A percentile compares a stretch with the other conserved stretches of the same genome.
phyloP scores from a whole-genome alignment of 768 basidiomycete species.

The Boletales sp. region DNA sequence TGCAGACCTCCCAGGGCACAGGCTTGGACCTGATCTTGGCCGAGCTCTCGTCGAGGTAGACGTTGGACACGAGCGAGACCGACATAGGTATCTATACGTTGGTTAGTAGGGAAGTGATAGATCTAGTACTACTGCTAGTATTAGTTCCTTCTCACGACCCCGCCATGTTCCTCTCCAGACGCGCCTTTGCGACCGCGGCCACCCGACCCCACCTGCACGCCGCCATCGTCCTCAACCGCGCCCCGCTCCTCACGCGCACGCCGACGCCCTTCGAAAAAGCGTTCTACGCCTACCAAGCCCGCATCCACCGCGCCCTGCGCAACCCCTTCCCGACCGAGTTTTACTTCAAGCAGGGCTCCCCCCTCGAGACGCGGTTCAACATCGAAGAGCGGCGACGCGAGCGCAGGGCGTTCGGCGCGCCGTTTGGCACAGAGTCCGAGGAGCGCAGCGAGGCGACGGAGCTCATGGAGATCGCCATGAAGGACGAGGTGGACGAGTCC shows the following conservation, averaged over 20 bases:
- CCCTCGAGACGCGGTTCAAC: slow-evolving; percentile 77
- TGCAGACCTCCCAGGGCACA: slow-evolving; percentile 90
- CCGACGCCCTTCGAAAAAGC: slow-evolving; percentile 73
- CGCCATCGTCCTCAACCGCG: slow-evolving; percentile 73
- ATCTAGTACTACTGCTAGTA: no score
- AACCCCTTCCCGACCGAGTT: slow-evolving; percentile 88
- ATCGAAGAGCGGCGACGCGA: slow-evolving; percentile 74
- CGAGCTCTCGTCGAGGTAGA: slow-evolving; percentile 83
- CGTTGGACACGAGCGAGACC: slow-evolving; percentile 71
- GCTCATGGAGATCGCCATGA: slow-evolving; percentile 55
- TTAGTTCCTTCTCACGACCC: slow-evolving; percentile 38
- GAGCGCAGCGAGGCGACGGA: slow-evolving; percentile 46
- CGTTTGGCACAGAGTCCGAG: slow-evolving; percentile 43
- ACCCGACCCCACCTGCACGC: slow-evolving; percentile 45
- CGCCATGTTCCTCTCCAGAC: slow-evolving; percentile 22
- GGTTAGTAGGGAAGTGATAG: no score
- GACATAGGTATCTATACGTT: no score
- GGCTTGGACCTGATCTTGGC: slow-evolving; percentile 86
- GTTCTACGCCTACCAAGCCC: slow-evolving; percentile 79
- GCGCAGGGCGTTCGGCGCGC: slow-evolving; percentile 65
- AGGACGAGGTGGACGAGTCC: slow-evolving; percentile 59
- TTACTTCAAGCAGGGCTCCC: slow-evolving; percentile 91
- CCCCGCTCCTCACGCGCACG: slow-evolving; percentile 70
- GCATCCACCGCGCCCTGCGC: slow-evolving; percentile 79
- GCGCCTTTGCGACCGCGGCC: slow-evolving; percentile 45